These are phyloP conservation scores for Phlyctochytrium bullatum DNA, from an alignment of 192 early-diverging fungal genomes.

Conservation along the genomic window DNA sequence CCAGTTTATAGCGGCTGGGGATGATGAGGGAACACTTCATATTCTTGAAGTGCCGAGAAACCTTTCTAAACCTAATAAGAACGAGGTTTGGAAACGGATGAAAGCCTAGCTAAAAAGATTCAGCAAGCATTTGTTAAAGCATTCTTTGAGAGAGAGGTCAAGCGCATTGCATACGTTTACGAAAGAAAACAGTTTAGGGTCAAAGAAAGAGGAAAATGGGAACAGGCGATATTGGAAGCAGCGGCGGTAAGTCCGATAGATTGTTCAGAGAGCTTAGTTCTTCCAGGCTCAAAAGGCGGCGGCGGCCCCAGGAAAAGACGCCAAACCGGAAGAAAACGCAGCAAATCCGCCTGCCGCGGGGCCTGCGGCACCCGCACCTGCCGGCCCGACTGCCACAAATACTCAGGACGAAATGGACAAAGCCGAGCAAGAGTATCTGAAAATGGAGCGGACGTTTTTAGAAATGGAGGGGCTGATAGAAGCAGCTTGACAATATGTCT, in stretches of 20 bases:
- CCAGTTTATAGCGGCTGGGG: slow-evolving; percentile 62
- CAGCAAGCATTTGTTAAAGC: slow-evolving; percentile 42
- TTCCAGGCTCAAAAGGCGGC: slow-evolving; percentile 11
- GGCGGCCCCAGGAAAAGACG: slow-evolving; percentile 1
- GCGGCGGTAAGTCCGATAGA: slow-evolving; percentile 25
- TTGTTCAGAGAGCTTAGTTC: not conserved
- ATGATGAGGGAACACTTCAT: slow-evolving; percentile 64
- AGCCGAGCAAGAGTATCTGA: slow-evolving; percentile 35
- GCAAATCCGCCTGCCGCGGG: slow-evolving; percentile 4
- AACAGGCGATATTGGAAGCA: slow-evolving; percentile 43
- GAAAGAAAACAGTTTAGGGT: slow-evolving; percentile 43
- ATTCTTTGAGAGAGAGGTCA: slow-evolving; percentile 59
- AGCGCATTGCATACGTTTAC: slow-evolving; percentile 38
- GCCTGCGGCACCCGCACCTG: slow-evolving; percentile 10
- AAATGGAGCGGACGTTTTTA: slow-evolving; percentile 37
- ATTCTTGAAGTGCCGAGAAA: slow-evolving; percentile 61
- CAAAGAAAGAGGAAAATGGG: slow-evolving; percentile 39
- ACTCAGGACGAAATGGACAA: slow-evolving; percentile 33
- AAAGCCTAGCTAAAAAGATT: not conserved
- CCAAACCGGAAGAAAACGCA: not conserved
- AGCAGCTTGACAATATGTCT: not conserved
- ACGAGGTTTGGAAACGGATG: slow-evolving; percentile 55
- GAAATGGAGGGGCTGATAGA: slow-evolving; percentile 28
- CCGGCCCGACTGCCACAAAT: slow-evolving; percentile 4
- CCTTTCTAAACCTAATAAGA: slow-evolving; percentile 48